Percentiles rank a stretch among this genome's conserved stretches.
These are phyloP conservation scores for Nemania abortiva DNA, from an alignment of 2,329 filamentous ascomycete genomes.

Conservation along the genomic window DNA sequence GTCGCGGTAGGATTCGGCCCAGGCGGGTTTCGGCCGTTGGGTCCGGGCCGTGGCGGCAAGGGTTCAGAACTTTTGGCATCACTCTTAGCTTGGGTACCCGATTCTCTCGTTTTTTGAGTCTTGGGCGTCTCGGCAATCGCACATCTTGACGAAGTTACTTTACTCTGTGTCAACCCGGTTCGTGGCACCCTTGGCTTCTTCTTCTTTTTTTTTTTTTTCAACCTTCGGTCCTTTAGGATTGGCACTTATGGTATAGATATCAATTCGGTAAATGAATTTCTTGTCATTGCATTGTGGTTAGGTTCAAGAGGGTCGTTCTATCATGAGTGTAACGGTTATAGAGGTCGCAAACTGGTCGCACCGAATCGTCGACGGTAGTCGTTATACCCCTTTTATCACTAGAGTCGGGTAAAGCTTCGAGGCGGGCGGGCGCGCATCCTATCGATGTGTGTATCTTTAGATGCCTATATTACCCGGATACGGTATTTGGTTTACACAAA, in stretches of 20 bases:
- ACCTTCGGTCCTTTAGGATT: background rate
- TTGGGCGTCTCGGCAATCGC: background rate
- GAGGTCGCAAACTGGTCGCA: background rate
- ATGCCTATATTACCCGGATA: constrained; percentile 4
- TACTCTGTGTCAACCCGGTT: background rate
- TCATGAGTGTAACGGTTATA: constrained; percentile 1
- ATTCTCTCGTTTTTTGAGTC: background rate
- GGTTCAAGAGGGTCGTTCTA: background rate
- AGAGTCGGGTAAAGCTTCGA: background rate
- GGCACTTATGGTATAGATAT: background rate
- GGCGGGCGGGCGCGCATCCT: background rate
- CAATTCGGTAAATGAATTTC: background rate
- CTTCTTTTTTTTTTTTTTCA: background rate
- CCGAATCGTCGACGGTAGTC: background rate
- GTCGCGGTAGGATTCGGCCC: constrained; percentile 44
- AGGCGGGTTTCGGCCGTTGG: constrained; percentile 9
- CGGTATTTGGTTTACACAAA: background rate
- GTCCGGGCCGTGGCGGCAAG: background rate
- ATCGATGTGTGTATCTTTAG: background rate
- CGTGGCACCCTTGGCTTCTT: background rate
- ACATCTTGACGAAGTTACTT: background rate
- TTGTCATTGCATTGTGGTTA: background rate
- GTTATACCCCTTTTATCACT: constrained; percentile 16
- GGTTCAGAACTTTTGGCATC: background rate
- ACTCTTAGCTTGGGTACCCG: background rate